These are phyloP conservation scores for Metschnikowia reukaufii DNA, from an alignment of 805 yeast genomes.

Conservation along the genomic window DNA sequence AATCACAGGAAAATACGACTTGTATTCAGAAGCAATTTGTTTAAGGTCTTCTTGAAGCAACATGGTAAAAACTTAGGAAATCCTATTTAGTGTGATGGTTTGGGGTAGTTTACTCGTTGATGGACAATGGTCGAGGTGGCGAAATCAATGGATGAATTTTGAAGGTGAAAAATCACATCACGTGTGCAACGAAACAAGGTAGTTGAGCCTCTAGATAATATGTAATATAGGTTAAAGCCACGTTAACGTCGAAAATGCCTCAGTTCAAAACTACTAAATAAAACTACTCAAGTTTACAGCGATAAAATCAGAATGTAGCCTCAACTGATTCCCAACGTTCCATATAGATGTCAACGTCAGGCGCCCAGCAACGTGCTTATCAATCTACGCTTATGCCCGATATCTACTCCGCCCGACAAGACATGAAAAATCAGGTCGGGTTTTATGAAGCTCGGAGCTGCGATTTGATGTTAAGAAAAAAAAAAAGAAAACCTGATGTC, in stretches of 20 bases:
- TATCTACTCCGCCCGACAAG: constrained; percentile 17
- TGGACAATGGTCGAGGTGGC: no score
- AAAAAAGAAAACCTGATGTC: not conserved
- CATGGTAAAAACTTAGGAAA: not conserved
- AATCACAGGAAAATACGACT: constrained; percentile 14
- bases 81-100: not conserved
- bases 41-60: constrained; percentile 6
- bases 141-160: not conserved
- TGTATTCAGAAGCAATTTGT: constrained; percentile 12
- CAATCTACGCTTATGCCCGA: constrained; percentile 23
- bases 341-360: constrained; percentile 24
- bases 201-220: no score
- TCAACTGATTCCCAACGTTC: constrained; percentile 26
- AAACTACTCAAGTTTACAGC: no score
- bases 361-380: constrained; percentile 28
- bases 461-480: constrained; percentile 18
- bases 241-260: not conserved
- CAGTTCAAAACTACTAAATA: not conserved
- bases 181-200: not conserved
- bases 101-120: not conserved
- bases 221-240: no score
- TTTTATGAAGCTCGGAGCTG: constrained; percentile 22
- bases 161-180: not conserved
- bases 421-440: constrained; percentile 8
- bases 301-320: constrained; percentile 18